phyloP scores from a whole-genome alignment of 345 rosid species.

The Boechera retrofracta region DNA sequence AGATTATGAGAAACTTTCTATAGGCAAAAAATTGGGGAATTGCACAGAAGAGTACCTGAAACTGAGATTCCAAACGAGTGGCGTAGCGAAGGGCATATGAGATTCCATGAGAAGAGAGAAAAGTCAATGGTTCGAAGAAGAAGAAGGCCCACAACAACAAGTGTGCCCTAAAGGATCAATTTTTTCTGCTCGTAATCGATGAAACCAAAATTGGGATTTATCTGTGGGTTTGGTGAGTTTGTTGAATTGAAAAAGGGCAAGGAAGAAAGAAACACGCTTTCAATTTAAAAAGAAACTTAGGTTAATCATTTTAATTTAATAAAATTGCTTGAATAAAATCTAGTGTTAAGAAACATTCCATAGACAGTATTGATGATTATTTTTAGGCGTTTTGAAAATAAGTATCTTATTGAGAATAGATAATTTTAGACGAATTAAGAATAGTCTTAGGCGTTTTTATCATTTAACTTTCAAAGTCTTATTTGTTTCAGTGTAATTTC shows the following conservation, averaged over 20 bases:
- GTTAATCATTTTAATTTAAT: too few relatives aligned
- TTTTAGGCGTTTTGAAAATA: too few relatives aligned
- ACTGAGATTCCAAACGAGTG: slow-evolving; percentile 36
- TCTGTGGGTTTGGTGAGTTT: neutral
- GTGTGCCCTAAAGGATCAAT: slow-evolving; percentile 35
- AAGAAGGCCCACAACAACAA: slow-evolving; percentile 30
- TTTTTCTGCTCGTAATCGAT: slow-evolving; percentile 26
- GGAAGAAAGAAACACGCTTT: neutral
- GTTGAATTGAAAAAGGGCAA: neutral
- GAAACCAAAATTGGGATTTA: slow-evolving; percentile 27
- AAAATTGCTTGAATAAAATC: too few relatives aligned
- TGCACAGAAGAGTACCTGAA: slow-evolving; percentile 33
- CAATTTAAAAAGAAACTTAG: neutral
- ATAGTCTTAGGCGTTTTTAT: too few relatives aligned
- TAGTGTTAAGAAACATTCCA: too few relatives aligned
- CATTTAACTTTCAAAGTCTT: too few relatives aligned
- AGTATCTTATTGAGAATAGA: too few relatives aligned
- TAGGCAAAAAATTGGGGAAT: slow-evolving; percentile 4
- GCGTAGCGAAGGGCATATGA: slow-evolving; percentile 28
- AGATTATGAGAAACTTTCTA: neutral
- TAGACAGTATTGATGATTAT: too few relatives aligned
- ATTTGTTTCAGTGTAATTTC: too few relatives aligned
- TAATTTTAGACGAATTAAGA: too few relatives aligned
- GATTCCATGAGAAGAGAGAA: slow-evolving; percentile 35
- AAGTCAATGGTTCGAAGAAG: slow-evolving; percentile 27